Percentiles rank a stretch among this genome's conserved stretches.
phyloP scores from a whole-genome alignment of 2,329 filamentous ascomycete genomes.

The Penicillium sp. region DNA sequence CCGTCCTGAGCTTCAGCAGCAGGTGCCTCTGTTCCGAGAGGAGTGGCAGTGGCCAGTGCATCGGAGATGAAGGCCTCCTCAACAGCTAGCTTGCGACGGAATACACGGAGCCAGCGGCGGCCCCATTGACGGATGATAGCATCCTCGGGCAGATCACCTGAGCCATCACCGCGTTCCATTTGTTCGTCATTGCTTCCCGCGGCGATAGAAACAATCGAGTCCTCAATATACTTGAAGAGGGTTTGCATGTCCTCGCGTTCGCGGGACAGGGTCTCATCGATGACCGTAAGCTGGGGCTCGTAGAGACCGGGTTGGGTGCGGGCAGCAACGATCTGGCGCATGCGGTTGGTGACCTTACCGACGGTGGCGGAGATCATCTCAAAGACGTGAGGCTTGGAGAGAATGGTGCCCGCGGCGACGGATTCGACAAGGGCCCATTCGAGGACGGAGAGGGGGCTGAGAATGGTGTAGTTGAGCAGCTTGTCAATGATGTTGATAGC shows the following conservation, averaged over 20 bases:
- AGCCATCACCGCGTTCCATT: slow-evolving; percentile 66
- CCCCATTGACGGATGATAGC: slow-evolving; percentile 77
- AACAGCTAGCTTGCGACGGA: slow-evolving; percentile 76
- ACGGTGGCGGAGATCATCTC: slow-evolving; percentile 90
- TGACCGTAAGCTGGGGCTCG: slow-evolving; percentile 56
- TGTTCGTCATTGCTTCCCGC: slow-evolving; percentile 71
- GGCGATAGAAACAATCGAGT: slow-evolving; percentile 72
- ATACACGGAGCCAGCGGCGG: slow-evolving; percentile 81
- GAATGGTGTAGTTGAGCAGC: slow-evolving; percentile 93
- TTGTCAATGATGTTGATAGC: slow-evolving; percentile 94
- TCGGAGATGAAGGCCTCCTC: slow-evolving; percentile 73
- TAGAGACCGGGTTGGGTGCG: slow-evolving; percentile 59
- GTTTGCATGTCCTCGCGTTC: slow-evolving; percentile 76
- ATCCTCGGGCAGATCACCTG: slow-evolving; percentile 54
- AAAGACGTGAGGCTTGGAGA: slow-evolving; percentile 76
- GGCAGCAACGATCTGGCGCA: slow-evolving; percentile 74
- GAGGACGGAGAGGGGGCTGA: slow-evolving; percentile 80
- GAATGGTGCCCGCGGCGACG: slow-evolving; percentile 63
- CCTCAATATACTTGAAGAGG: slow-evolving; percentile 79
- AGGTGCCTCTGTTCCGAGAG: slow-evolving; percentile 36
- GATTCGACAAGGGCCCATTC: slow-evolving; percentile 82
- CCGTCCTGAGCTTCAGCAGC: slow-evolving; percentile 20
- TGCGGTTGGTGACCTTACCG: slow-evolving; percentile 82
- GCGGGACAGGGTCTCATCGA: slow-evolving; percentile 66
- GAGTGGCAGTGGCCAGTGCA: slow-evolving; percentile 51